These are phyloP conservation scores for Endothia cerciana DNA, from an alignment of 2,329 filamentous ascomycete species.

Conservation along the genomic window DNA sequence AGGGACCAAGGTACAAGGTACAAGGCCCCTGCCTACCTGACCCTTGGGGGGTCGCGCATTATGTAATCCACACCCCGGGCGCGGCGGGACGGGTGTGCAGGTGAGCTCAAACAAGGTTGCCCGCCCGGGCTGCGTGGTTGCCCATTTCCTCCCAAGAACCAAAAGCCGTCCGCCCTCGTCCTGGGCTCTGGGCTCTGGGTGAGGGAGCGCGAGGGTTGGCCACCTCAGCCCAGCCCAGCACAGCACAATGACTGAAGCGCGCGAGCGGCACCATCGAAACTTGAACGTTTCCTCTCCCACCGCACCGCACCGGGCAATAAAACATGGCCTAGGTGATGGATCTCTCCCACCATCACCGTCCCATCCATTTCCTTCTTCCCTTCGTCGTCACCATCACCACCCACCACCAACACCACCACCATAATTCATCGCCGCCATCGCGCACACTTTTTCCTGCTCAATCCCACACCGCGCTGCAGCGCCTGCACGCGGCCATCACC, in stretches of 20 bases:
- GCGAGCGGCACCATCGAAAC: constrained; percentile 18
- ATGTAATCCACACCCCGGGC: constrained; percentile 19
- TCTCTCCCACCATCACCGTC: constrained; percentile 25
- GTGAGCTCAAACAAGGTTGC: constrained; percentile 14
- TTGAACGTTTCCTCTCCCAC: constrained; percentile 27
- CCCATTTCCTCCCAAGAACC: constrained; percentile 9
- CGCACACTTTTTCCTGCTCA: constrained; percentile 25
- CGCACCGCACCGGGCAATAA: constrained; percentile 23
- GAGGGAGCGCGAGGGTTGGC: constrained; percentile 14
- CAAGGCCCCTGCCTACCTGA: no score
- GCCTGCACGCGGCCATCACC: constrained; percentile 15
- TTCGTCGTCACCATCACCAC: constrained; percentile 32
- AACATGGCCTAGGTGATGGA: constrained; percentile 23
- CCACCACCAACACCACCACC: constrained; percentile 26
- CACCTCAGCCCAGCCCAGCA: constrained; percentile 22
- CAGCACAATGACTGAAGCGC: constrained; percentile 25
- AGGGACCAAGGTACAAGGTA: not conserved
- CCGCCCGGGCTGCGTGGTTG: constrained; percentile 3
- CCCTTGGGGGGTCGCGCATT: no score
- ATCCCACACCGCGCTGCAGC: constrained; percentile 21
- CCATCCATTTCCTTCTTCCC: constrained; percentile 25
- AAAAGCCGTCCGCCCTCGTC: constrained; percentile 12
- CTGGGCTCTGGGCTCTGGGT: not conserved
- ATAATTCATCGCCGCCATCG: constrained; percentile 29
- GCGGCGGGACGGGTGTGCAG: constrained; percentile 17